A percentile compares a stretch with the other conserved stretches of the same genome.
phyloP scores from a whole-genome alignment of 306 rosid species.

The Glycine soja region DNA sequence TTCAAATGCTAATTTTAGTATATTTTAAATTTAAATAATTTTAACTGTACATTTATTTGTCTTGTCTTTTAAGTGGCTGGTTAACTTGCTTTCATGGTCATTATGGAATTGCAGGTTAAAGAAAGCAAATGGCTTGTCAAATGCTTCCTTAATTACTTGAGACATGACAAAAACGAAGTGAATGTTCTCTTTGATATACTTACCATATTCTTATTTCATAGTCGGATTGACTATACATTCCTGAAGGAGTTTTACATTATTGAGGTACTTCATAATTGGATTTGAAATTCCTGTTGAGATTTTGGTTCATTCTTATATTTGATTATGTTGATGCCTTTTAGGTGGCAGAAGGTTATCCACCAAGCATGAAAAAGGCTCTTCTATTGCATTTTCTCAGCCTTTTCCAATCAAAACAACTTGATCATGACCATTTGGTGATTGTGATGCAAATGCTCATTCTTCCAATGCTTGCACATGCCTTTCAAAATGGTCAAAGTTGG shows the following conservation, averaged over 20 bases:
- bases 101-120: constrained; percentile 74
- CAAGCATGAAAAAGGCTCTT: constrained; percentile 82
- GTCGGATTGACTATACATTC: constrained; percentile 93
- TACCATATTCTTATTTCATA: constrained; percentile 88
- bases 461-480: constrained; percentile 98
- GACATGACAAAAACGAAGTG: constrained; percentile 94
- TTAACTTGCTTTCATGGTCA: constrained; percentile 34
- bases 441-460: constrained; percentile 99
- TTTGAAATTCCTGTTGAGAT: constrained; percentile 36
- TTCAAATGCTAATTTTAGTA: constrained; percentile 1
- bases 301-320: constrained; percentile 29
- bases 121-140: constrained; percentile 99
- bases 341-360: constrained; percentile 95
- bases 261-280: constrained; percentile 66
- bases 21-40: constrained; percentile 16
- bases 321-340: constrained; percentile 51
- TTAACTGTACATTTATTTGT: background rate
- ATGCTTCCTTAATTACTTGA: constrained; percentile 94
- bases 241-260: constrained; percentile 96
- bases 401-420: constrained; percentile 90
- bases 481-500: constrained; percentile 98
- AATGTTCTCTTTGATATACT: constrained; percentile 98
- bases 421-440: constrained; percentile 90
- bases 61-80: constrained; percentile 7
- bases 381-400: constrained; percentile 83